Base-by-base conservation (phyloP, 164 flowering plant genomes). In the Euptelea pleiosperma region DNA sequence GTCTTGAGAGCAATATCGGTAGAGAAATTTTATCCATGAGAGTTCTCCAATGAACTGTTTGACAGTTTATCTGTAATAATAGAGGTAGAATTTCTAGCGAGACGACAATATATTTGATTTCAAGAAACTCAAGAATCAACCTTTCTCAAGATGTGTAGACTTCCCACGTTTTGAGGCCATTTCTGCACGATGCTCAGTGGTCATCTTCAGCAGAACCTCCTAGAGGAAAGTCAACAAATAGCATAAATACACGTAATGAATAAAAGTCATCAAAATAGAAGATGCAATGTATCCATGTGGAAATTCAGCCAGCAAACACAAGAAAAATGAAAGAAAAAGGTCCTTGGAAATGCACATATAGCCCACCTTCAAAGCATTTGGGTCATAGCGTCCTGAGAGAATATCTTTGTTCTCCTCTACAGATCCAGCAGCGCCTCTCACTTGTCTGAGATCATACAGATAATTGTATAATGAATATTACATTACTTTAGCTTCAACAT, bases 151-250 rank as follows among this genome's bases (percentile, higher is more conserved):
- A 64, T 44, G 22, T 8, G 64, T 54, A 43, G 80, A 60, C 58
- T 75, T 89, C 41, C 90, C 91, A 41, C 83, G 91, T 61, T 93
- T 93, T 44, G 68, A 63, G 28, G 90, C 83, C 84, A 88, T 78
- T 70, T 88, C 85, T 26, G 89, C 70, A 29, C 99, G 90, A 72
- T 93, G 99, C 0, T 84, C 81, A 0, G 89, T 61, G 15, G 99
- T 74, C 83, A 93, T 81, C 70, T 84, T 87, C 64, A 93, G 55
- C 18, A 93, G 65, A 76, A 76, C 87, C 73, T 83, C 99, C 99
- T 93, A 72, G 10, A 52, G 31, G n/a, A 49, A 66, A 18, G 25
- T 37, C 22, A 40, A 24, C 14, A 35, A 29, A 52, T 37, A 18
- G 26, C 30, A 61, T 28, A 55, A 40, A 25, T n/a, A 31, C 39